Base-by-base conservation (phyloP, 148 eudicot species). In the Diospyros lotus region DNA sequence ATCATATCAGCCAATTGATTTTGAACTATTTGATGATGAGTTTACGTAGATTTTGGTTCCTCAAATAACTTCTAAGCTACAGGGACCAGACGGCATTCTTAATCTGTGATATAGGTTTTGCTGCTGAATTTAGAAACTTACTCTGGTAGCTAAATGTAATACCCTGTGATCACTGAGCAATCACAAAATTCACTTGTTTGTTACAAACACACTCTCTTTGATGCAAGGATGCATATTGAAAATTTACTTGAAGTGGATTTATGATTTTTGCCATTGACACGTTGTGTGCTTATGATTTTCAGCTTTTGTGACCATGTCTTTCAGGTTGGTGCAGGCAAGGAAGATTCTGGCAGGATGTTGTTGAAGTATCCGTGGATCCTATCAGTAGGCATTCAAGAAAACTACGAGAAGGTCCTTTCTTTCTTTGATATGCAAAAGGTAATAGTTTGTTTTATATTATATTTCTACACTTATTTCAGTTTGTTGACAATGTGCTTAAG, bases 281-380 rank as follows among this genome's bases (percentile, higher is more conserved):
- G 14, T 58, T 54, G 4, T 50, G 44, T 62, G 38, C 70, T 52
- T 28, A 54, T 54, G 18, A 63, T 54, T 53, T 52, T 17, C 58
- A 10, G 58, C 75, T 62, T 75, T 56, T 13, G 15, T 44, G 17
- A n/a, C 1, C 11, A 66, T 53, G 0, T 73, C 77, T 73, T 75
- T 75, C 80, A 94, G 98, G 86, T 80, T 46, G 89, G 86, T 79
- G 81, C 66, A 58, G 67, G 54, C 64, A 78, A 75, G 18, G 80
- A 77, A 54, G 84, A 83, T 68, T 64, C 86, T 64, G 88, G 89
- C 59, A 84, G 74, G 76, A 86, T 94, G 79, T 73, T 94, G 81
- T 68, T 81, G 76, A 94, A 88, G 73, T 94, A 94, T 84, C 98
- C 98, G 38, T 94, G 98, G 98, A 73, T 94, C 70, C 84, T 91